Base-by-base conservation (phyloP, 768 basidiomycete species). In the Naganishia friedmannii region DNA sequence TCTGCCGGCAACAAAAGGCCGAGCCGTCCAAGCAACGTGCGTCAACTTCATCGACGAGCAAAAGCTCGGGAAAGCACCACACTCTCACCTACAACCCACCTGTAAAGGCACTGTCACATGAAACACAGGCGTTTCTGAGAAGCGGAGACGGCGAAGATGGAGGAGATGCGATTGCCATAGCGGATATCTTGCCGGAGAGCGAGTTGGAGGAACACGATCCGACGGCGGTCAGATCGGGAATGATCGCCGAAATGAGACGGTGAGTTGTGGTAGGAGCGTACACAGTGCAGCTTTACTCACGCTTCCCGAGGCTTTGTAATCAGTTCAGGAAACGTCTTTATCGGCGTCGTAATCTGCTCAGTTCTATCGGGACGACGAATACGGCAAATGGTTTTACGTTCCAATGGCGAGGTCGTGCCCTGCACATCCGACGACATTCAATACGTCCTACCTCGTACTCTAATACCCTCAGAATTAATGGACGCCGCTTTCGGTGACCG, bases 341-440 rank as follows among this genome's bases (percentile, higher is more conserved):
- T 79, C 32, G 78, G 77, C 23, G 46, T 79, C 1, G 73, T 79
- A 17, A 71, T 80, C 15, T 77, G 74, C 17, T 67, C 73, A 3
- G 65, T 79, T 26, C 55, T 79, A 5, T 53, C 75, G 3, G 54
- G 46, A 19, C 74, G 76, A 13, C 58, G 70, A 73, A 68, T 56
- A 0, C 73, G 79, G 46, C 66, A 76, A 9, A 68, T 81, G 3
- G 54, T 78, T 37, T 72, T 78, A 4, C 72, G 74, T 29, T 67
- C 75, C 7, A 70, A 71, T 13, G 79, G 79, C 17, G 78, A 77
- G 53, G 71, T 77, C 29, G 74, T 77, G 72, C 78, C 77, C 2
- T 67, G 75, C 7, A 73, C 76, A 1, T 23, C 73, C 0, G 71
- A 76, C 28, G 77, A 79, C 69, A 77, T 81, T 19, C 79, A 79